phyloP scores from a whole-genome alignment of 352 stramenopile species.

The Globisporangium sylvaticum region DNA sequence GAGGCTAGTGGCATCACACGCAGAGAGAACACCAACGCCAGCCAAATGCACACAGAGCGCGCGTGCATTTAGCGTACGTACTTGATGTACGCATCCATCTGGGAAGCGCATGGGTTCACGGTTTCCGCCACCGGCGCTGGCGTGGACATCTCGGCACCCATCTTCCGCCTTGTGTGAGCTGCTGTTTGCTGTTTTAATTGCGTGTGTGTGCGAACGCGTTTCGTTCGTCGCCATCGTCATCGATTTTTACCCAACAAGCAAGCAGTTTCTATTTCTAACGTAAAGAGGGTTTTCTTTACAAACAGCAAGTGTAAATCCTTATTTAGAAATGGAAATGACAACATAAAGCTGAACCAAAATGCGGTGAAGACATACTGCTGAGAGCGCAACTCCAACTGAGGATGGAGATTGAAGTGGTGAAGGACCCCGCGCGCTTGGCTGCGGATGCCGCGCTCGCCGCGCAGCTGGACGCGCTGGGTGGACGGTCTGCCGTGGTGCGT shows the following conservation, averaged over 20 bases:
- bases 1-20: too few relatives aligned
- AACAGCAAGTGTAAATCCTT: too few relatives aligned
- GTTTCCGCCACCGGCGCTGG: conserved; percentile 15
- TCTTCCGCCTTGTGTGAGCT: conserved; percentile 10
- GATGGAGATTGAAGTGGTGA: conserved; percentile 21
- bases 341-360: background rate
- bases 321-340: conserved; percentile 7
- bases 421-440: conserved; percentile 19
- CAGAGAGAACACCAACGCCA: background rate
- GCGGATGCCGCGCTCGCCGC: conserved; percentile 17
- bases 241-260: background rate
- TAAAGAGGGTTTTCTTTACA: background rate
- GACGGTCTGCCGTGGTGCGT: conserved; percentile 40
- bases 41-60: conserved; percentile 1
- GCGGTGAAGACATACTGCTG: background rate
- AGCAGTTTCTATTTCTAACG: conserved; percentile 13
- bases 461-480: conserved; percentile 42
- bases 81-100: conserved; percentile 78
- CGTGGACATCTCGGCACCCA: conserved; percentile 68
- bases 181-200: background rate
- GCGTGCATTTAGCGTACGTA: conserved; percentile 23
- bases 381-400: background rate
- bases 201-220: background rate
- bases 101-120: conserved; percentile 42
- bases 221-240: conserved; percentile 6